Conservation (phyloP, 768 basidiomycete species). For the Chiua virens region DNA sequence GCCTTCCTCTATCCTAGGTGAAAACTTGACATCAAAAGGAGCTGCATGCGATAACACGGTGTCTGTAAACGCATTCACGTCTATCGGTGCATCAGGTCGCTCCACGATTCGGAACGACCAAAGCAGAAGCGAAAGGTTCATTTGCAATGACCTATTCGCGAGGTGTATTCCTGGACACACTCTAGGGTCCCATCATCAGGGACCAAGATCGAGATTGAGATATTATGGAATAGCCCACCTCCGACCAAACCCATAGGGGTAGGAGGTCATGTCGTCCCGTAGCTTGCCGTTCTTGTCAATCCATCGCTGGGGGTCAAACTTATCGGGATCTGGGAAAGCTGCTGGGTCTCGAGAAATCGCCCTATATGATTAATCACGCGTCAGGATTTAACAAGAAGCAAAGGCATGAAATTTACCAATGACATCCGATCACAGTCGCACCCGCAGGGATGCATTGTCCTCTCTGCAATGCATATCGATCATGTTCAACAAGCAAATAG, state of each 20-base stretch:
- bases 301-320: conserved; percentile 58
- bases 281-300: conserved; percentile 33
- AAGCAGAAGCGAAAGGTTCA: conserved; percentile 57
- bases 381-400: background rate
- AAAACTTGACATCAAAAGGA: conserved; percentile 56
- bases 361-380: conserved; percentile 1
- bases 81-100: conserved; percentile 51
- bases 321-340: conserved; percentile 25
- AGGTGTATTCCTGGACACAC: conserved; percentile 63
- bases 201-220: background rate
- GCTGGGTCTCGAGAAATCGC: conserved; percentile 20
- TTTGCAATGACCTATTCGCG: conserved; percentile 47
- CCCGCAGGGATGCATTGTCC: conserved; percentile 2
- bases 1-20: conserved; percentile 37
- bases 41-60: conserved; percentile 53
- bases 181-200: conserved; percentile 27
- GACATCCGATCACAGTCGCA: conserved; percentile 17
- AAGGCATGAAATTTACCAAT: conserved; percentile 10
- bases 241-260: conserved; percentile 54
- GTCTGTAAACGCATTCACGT: conserved; percentile 54
- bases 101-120: conserved; percentile 59
- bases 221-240: conserved; percentile 12
- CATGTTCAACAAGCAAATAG: background rate
- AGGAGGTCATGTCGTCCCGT: conserved; percentile 22
- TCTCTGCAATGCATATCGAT: conserved; percentile 1